Conservation (phyloP, 2,329 filamentous ascomycete species). For the Cladosporium colombiae region DNA sequence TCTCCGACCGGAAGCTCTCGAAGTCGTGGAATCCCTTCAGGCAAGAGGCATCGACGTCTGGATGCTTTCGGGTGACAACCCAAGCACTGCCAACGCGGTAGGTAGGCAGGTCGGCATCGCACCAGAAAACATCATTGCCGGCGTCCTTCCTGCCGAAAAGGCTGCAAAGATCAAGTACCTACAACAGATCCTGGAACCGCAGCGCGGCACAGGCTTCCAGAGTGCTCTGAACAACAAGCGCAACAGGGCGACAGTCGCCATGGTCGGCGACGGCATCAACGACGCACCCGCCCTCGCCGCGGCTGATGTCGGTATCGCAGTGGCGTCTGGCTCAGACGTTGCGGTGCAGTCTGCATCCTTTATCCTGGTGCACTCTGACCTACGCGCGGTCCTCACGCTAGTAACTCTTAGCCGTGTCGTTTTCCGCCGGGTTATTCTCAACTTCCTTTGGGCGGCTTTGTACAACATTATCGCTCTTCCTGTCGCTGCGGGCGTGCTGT, state of each 20-base stretch:
- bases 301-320: conserved; percentile 80
- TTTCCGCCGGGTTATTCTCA: conserved; percentile 77
- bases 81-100: conserved; percentile 78
- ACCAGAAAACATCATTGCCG: conserved; percentile 73
- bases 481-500: conserved; percentile 77
- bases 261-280: conserved; percentile 87
- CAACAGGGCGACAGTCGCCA: conserved; percentile 64
- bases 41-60: conserved; percentile 71
- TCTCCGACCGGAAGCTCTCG: conserved; percentile 68
- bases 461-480: conserved; percentile 81
- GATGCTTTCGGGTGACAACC: conserved; percentile 93
- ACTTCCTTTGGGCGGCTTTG: conserved; percentile 81
- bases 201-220: conserved; percentile 26
- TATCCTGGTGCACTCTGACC: conserved; percentile 68
- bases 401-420: conserved; percentile 70
- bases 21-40: conserved; percentile 45
- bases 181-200: conserved; percentile 33
- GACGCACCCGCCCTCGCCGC: conserved; percentile 78
- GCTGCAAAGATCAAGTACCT: conserved; percentile 64
- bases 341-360: conserved; percentile 81
- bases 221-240: conserved; percentile 12
- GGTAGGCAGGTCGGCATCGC: conserved; percentile 75
- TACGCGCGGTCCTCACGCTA: conserved; percentile 70
- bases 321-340: conserved; percentile 79
- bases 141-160: conserved; percentile 83